A percentile compares a stretch with the other conserved stretches of the same genome.
phyloP scores from a whole-genome alignment of 2,329 filamentous ascomycete genomes.

The Trichoderma aggressivum region DNA sequence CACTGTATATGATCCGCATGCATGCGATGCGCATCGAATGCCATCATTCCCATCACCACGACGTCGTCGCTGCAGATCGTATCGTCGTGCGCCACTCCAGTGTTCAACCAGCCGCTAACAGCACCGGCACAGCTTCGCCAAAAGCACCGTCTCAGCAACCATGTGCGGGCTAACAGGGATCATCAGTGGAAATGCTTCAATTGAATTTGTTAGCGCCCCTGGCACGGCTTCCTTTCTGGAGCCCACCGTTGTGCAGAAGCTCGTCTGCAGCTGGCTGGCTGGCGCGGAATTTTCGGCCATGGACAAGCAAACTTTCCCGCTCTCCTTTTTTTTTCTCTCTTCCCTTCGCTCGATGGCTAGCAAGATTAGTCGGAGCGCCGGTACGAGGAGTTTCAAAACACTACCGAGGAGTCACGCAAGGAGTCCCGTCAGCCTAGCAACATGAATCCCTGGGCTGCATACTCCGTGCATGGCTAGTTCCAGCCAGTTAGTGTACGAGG shows the following conservation, averaged over 20 bases:
- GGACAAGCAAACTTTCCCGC: background rate
- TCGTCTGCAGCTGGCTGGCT: background rate
- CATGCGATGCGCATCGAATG: background rate
- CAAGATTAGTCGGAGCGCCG: background rate
- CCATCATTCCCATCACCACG: constrained; percentile 6
- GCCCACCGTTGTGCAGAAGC: background rate
- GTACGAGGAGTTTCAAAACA: background rate
- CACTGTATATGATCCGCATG: background rate
- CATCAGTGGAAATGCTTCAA: constrained; percentile 3
- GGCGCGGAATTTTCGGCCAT: constrained; percentile 4
- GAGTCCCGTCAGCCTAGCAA: constrained; percentile 5
- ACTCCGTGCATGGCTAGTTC: background rate
- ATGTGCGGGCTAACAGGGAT: constrained; percentile 11
- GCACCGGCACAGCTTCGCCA: background rate
- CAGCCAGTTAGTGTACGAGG: background rate
- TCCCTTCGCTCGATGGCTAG: background rate
- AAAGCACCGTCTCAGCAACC: background rate
- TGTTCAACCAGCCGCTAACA: background rate
- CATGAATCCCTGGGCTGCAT: background rate
- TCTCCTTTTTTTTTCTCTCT: background rate
- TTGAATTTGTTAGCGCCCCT: constrained; percentile 15
- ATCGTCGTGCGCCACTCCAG: constrained; percentile 7
- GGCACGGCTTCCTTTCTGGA: background rate
- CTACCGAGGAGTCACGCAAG: background rate
- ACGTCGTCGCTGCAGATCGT: constrained; percentile 16